phyloP scores from a whole-genome alignment of 768 basidiomycete genomes.

The Chalciporus sphaerocephalus region DNA sequence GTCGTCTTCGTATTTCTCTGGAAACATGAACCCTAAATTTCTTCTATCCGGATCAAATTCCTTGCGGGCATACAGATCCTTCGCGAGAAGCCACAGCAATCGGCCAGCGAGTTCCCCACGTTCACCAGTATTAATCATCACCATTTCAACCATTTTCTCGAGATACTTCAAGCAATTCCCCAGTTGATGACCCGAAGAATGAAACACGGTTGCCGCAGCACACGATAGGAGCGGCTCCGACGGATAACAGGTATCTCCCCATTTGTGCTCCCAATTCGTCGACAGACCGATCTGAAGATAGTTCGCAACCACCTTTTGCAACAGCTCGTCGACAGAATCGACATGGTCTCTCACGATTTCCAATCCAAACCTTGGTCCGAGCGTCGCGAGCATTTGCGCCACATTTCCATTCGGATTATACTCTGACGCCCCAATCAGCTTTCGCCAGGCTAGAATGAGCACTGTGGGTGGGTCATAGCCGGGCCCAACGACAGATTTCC shows the following conservation, averaged over 20 bases:
- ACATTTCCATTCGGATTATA: no score
- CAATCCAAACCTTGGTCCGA: no score
- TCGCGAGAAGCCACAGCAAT: slow-evolving; percentile 4
- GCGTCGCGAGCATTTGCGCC: no score
- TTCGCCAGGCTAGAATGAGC: no score
- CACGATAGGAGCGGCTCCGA: slow-evolving; percentile 18
- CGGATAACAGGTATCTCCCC: slow-evolving; percentile 15
- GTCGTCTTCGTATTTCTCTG: background rate
- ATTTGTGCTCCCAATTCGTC: slow-evolving; percentile 4
- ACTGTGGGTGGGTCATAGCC: no score
- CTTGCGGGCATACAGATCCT: slow-evolving; percentile 3
- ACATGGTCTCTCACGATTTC: no score
- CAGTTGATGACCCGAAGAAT: background rate
- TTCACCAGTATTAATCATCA: slow-evolving; percentile 6
- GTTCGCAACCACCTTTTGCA: slow-evolving; percentile 3
- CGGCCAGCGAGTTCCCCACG: slow-evolving; percentile 6
- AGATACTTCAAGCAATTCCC: background rate
- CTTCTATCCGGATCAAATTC: background rate
- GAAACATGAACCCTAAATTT: no score
- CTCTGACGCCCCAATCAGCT: no score
- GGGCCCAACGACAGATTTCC: no score
- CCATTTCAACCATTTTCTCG: background rate
- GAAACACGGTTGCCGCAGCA: slow-evolving; percentile 2
- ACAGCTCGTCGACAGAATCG: no score
- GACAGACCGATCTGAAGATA: slow-evolving; percentile 11